These are phyloP conservation scores for Nyctanthes arbortristis DNA, from an alignment of 257 asterid species.

Conservation along the genomic window DNA sequence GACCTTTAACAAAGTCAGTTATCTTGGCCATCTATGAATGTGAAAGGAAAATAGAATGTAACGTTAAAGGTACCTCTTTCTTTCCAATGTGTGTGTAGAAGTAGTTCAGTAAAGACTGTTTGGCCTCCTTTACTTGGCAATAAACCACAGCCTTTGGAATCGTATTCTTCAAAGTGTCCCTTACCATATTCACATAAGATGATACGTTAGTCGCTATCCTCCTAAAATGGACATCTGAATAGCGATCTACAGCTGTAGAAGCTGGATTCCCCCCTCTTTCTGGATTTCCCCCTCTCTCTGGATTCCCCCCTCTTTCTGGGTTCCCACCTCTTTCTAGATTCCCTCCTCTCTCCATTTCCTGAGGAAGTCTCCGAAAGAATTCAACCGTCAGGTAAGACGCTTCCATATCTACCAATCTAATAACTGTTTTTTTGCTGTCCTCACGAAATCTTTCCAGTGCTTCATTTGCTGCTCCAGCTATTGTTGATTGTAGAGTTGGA, in stretches of 20 bases:
- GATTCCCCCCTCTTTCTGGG: too few species aligned
- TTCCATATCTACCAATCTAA: constrained; percentile 91
- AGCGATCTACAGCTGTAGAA: constrained; percentile 55
- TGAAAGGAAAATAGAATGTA: neutral
- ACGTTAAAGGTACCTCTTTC: constrained; percentile 75
- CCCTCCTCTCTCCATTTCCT: constrained; percentile 61
- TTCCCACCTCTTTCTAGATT: too few species aligned
- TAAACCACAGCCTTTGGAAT: constrained; percentile 89
- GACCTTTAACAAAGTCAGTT: too few species aligned
- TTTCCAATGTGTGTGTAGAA: constrained; percentile 76
- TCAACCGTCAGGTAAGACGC: constrained; percentile 82
- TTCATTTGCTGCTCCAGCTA: constrained; percentile 78
- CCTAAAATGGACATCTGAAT: constrained; percentile 79
- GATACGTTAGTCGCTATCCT: constrained; percentile 86
- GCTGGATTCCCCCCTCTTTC: constrained; percentile 38
- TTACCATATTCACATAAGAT: constrained; percentile 71
- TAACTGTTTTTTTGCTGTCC: constrained; percentile 71
- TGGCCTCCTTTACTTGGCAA: constrained; percentile 93
- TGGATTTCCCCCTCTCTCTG: too few species aligned
- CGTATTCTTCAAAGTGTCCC: constrained; percentile 65
- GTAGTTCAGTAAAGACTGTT: constrained; percentile 62
- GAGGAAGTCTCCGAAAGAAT: constrained; percentile 87
- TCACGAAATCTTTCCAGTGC: constrained; percentile 82
- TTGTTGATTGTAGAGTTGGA: constrained; percentile 76
- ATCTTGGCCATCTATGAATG: neutral